Base-by-base conservation (phyloP, 805 yeast species). In the Metschnikowia bowlesiae region DNA sequence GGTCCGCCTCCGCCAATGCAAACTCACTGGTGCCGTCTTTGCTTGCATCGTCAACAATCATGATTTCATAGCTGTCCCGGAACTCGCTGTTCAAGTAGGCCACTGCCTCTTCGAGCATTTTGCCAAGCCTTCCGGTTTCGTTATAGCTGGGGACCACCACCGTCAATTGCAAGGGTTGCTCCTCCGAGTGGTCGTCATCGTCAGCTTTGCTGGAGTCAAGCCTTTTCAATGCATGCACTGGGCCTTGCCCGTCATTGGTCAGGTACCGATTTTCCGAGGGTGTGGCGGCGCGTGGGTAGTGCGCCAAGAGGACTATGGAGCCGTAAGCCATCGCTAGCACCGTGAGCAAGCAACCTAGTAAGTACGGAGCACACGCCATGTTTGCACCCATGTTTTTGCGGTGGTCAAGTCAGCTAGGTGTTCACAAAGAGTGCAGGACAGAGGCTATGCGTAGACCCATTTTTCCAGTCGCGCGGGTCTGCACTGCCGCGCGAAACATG, bases 91-190 rank as follows among this genome's bases (percentile, higher is more conserved):
- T 62, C 53, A 92, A 70, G 56, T 77, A 81, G 3, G 65, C 77
- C 32, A 87, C 73, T 1, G 88, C 74, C 49, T 89, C 96, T 46
- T 79, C 81, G 37, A 89, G 69, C 94, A 89, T 88, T 37, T 69
- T 64, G 32, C 79, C 78, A 53, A 94, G 76, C 48, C 99, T 76
- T 11, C 72, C 66, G 1, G 85, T 83, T 67, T 94, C 99, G 63
- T 94, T 94, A 62, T 80, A 94, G 64, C 97, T 89, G n/a, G 99
- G 99, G 6, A 94, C 81, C 6, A 94, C 90, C 28, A 94, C 84
- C 28, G 94, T 82, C 39, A 92, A 60, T 32, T 78, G 78, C 26
- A 87, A 74, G 73, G 8, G 1, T 2, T 26, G 31, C 3, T 10
- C 31, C 22, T 3, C 22, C 22, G 22, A 9, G 32, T 8, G 8